phyloP scores from a whole-genome alignment of 2,329 filamentous ascomycete genomes.

The Hypoxylon rubiginosum region DNA sequence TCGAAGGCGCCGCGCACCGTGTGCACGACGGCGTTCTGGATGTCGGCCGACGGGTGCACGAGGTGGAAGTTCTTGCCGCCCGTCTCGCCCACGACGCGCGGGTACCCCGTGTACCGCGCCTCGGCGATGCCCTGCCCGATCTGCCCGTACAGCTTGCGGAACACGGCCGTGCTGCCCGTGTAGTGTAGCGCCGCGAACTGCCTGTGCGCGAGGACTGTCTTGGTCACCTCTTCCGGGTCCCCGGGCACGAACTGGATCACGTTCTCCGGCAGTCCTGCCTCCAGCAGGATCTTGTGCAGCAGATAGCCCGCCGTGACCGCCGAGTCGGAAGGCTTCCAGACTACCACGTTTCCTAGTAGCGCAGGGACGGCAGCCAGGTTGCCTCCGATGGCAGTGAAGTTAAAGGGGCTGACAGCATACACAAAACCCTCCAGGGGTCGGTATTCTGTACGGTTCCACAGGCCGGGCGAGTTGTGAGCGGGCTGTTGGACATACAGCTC shows the following conservation, averaged over 20 bases:
- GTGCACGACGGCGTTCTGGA: conserved; percentile 83
- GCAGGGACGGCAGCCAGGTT: conserved; percentile 88
- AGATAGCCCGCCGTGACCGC: conserved; percentile 94
- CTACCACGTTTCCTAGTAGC: conserved; percentile 91
- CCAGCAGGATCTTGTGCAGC: conserved; percentile 88
- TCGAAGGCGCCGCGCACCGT: conserved; percentile 91
- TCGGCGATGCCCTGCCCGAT: conserved; percentile 86
- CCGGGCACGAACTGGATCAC: conserved; percentile 96
- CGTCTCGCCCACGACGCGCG: conserved; percentile 89
- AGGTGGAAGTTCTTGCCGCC: conserved; percentile 96
- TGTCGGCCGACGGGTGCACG: conserved; percentile 80
- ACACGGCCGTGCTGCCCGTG: conserved; percentile 92
- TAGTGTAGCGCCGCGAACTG: conserved; percentile 94
- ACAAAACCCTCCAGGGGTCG: conserved; percentile 94
- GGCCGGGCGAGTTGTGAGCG: conserved; percentile 81
- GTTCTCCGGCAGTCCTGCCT: conserved; percentile 88
- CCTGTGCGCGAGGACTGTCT: conserved; percentile 79
- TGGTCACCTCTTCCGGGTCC: conserved; percentile 86
- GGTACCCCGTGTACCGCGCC: conserved; percentile 86
- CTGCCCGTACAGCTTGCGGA: conserved; percentile 88
- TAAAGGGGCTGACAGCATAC: conserved; percentile 94
- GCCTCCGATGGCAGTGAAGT: conserved; percentile 94
- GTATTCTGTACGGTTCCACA: conserved; percentile 95
- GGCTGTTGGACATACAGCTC: conserved; percentile 92
- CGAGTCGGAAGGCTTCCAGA: conserved; percentile 96